These are phyloP conservation scores for Cladosporium phlei DNA, from an alignment of 2,329 filamentous ascomycete genomes.

Conservation along the genomic window DNA sequence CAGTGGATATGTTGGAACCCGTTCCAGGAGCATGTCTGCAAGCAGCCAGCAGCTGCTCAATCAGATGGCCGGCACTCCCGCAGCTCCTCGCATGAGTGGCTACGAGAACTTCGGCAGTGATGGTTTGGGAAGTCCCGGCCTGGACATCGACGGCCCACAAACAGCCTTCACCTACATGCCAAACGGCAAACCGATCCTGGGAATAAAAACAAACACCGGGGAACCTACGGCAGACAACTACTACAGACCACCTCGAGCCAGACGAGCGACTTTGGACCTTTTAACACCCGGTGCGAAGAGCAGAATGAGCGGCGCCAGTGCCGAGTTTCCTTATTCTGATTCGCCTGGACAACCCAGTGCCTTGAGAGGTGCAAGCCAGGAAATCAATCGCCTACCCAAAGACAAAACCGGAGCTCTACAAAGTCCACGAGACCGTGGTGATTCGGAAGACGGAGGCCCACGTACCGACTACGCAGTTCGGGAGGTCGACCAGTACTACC, in stretches of 20 bases:
- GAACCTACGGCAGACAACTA: slow-evolving; percentile 61
- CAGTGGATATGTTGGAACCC: slow-evolving; percentile 30
- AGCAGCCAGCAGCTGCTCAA: slow-evolving; percentile 60
- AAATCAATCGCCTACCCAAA: slow-evolving; percentile 35
- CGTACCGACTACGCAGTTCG: slow-evolving; percentile 83
- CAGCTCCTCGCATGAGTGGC: slow-evolving; percentile 39
- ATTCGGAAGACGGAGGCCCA: slow-evolving; percentile 49
- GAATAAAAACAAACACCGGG: slow-evolving; percentile 20
- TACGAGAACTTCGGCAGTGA: slow-evolving; percentile 57
- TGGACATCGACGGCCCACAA: slow-evolving; percentile 2
- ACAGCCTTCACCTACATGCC: slow-evolving; percentile 5
- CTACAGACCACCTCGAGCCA: slow-evolving; percentile 76
- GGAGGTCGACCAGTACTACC: slow-evolving; percentile 95
- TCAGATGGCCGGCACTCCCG: slow-evolving; percentile 27
- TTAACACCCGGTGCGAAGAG: slow-evolving; percentile 39
- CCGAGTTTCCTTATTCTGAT: slow-evolving; percentile 40
- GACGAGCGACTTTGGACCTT: slow-evolving; percentile 58
- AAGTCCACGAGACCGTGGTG: slow-evolving; percentile 49
- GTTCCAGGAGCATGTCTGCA: slow-evolving; percentile 56
- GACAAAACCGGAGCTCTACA: slow-evolving; percentile 48
- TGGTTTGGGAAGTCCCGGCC: slow-evolving; percentile 44
- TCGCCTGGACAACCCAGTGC: slow-evolving; percentile 29
- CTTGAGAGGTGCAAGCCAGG: slow-evolving; percentile 25
- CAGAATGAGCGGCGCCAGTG: slow-evolving; percentile 42
- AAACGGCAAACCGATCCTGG: slow-evolving; percentile 43